These are phyloP conservation scores for Excoecaria cochinchinensis DNA, from an alignment of 345 rosid species.

Conservation along the genomic window DNA sequence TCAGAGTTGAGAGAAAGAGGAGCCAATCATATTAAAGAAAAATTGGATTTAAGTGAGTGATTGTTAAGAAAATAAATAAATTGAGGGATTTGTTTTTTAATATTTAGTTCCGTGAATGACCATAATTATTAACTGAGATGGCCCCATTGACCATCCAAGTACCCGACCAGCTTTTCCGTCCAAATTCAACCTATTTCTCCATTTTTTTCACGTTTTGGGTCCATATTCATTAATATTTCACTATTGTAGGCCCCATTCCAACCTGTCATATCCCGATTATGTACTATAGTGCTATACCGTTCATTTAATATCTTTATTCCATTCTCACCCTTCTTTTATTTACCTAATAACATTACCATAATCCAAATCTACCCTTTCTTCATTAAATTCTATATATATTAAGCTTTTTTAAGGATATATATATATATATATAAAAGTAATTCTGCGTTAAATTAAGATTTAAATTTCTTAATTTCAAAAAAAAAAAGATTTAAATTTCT, in stretches of 20 bases:
- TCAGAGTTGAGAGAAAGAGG: no score
- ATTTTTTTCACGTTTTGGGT: background rate
- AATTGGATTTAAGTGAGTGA: no score
- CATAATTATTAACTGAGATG: background rate
- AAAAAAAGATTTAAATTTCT: no score
- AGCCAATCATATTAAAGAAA: no score
- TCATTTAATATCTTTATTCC: background rate
- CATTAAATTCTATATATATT: no score
- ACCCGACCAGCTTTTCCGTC: slow-evolving; percentile 19
- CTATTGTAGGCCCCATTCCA: background rate
- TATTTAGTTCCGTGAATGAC: background rate
- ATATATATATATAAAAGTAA: no score
- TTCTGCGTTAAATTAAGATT: no score
- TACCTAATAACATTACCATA: background rate
- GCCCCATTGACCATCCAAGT: no score
- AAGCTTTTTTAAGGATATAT: no score
- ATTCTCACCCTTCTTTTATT: slow-evolving; percentile 12
- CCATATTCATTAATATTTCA: background rate
- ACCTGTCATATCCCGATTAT: background rate
- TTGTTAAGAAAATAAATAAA: no score
- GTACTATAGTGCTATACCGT: no score
- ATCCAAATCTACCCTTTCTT: background rate
- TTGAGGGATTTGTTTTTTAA: background rate
- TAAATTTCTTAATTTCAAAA: no score
- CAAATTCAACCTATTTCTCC: background rate